Evolutionary conservation across 139 green algal genomes (phyloP).

Genomic region (Monoraphidium neglectum): DNA sequence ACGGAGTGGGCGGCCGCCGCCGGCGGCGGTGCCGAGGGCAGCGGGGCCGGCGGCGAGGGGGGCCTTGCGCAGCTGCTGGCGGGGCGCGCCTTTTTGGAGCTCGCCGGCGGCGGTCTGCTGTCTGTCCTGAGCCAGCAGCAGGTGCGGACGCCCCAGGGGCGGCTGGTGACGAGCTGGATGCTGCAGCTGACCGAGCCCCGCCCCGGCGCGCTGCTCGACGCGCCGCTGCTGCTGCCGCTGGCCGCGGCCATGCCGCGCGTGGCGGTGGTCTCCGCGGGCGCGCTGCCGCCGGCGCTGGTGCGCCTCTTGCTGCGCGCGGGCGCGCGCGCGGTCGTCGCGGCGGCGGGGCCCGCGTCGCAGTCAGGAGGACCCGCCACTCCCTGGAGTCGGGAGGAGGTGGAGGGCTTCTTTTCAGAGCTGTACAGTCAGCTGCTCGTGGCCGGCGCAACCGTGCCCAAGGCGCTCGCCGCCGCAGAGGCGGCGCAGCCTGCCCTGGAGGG

Average conservation of each 20-base stretch:
- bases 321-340: conserved; percentile 4
- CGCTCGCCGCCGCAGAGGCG: no score
- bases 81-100: background rate
- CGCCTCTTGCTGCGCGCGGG: conserved; percentile 17
- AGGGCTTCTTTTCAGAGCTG: no score
- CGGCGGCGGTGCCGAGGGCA: background rate
- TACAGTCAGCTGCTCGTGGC: no score
- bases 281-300: conserved; percentile 5
- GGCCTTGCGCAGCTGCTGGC: background rate
- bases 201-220: background rate
- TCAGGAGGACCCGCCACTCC: no score
- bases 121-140: background rate
- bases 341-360: background rate
- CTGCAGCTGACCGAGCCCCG: background rate
- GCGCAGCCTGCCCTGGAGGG: no score
- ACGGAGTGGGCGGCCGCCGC: background rate
- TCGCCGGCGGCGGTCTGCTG: background rate
- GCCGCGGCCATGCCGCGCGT: background rate
- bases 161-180: background rate
- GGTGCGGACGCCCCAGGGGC: background rate
- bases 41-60: background rate
- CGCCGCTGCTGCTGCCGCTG: background rate
- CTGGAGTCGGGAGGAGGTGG: no score
- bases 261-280: background rate
- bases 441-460: no score